A percentile compares a stretch with the other conserved stretches of the same genome.
Conservation (phyloP, 2,329 filamentous ascomycete species). For the Fusarium oxysporum region DNA sequence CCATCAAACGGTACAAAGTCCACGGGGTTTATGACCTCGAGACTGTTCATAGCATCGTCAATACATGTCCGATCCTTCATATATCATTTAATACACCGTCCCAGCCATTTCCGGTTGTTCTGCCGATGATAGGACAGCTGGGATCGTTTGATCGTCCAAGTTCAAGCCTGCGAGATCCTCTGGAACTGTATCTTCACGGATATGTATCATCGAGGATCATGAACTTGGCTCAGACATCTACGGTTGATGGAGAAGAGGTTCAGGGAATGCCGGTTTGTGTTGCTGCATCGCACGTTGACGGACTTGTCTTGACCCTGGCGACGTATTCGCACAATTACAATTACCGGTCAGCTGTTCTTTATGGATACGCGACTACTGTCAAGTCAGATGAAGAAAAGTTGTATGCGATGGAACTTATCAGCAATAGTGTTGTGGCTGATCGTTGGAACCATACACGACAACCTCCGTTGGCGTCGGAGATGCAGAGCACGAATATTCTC, state of each 20-base stretch:
- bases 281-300: slow-evolving; percentile 80
- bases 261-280: slow-evolving; percentile 77
- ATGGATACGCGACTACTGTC: slow-evolving; percentile 78
- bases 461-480: slow-evolving; percentile 78
- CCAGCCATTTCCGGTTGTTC: slow-evolving; percentile 78
- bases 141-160: slow-evolving; percentile 75
- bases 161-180: slow-evolving; percentile 70
- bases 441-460: slow-evolving; percentile 77
- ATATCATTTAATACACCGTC: slow-evolving; percentile 77
- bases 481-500: slow-evolving; percentile 80
- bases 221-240: slow-evolving; percentile 61
- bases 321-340: slow-evolving; percentile 87
- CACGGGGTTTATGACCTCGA: slow-evolving; percentile 77
- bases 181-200: slow-evolving; percentile 85
- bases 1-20: slow-evolving; percentile 73
- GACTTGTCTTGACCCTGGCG: slow-evolving; percentile 81
- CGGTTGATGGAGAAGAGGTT: background rate
- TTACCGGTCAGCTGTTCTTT: slow-evolving; percentile 83
- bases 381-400: slow-evolving; percentile 76
- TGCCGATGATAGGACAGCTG: slow-evolving; percentile 90
- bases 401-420: slow-evolving; percentile 83
- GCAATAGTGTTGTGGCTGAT: slow-evolving; percentile 75
- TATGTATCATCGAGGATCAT: slow-evolving; percentile 85
- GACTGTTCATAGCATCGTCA: slow-evolving; percentile 80
- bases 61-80: slow-evolving; percentile 80